phyloP scores from a whole-genome alignment of 345 rosid genomes.

The Syzygium aqueum region DNA sequence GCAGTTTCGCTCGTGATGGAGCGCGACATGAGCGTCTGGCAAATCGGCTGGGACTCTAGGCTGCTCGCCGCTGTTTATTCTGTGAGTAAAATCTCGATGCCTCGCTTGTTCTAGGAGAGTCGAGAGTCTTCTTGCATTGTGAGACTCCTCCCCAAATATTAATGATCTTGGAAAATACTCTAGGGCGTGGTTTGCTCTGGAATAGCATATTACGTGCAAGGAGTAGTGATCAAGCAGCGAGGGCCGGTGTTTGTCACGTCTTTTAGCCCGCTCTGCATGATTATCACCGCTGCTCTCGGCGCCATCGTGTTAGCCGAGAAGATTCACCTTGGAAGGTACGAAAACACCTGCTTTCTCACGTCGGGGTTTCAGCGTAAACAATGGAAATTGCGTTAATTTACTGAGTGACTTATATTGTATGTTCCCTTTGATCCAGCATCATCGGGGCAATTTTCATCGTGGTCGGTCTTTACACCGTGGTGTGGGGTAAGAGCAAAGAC shows the following conservation, averaged over 20 bases:
- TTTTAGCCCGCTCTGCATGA: conserved; percentile 83
- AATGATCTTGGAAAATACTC: not conserved
- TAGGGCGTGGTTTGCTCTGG: conserved; percentile 95
- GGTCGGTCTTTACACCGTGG: conserved; percentile 64
- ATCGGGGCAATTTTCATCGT: conserved; percentile 76
- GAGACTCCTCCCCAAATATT: not conserved
- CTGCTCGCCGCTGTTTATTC: conserved; percentile 77
- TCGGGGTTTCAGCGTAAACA: not conserved
- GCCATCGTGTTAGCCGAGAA: conserved; percentile 56
- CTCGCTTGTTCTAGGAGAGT: not conserved
- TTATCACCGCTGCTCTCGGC: conserved; percentile 68
- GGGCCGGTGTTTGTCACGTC: conserved; percentile 87
- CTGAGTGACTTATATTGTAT: not conserved
- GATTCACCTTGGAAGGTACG: conserved; percentile 79
- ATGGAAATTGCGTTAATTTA: not conserved
- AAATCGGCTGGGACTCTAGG: conserved; percentile 62
- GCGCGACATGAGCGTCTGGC: conserved; percentile 66
- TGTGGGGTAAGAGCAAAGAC: conserved; percentile 94
- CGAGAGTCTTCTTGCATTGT: not conserved
- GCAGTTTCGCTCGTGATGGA: conserved; percentile 49
- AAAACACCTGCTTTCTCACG: not conserved
- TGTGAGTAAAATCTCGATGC: conserved; percentile 21
- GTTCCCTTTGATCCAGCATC: conserved; percentile 30
- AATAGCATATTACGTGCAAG: conserved; percentile 76
- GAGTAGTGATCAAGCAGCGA: conserved; percentile 43